Evolutionary conservation across 1,139 yeast genomes (phyloP), one percentile per base, ranked within the genome.

Genomic region (Blastobotrys illinoisensis): DNA sequence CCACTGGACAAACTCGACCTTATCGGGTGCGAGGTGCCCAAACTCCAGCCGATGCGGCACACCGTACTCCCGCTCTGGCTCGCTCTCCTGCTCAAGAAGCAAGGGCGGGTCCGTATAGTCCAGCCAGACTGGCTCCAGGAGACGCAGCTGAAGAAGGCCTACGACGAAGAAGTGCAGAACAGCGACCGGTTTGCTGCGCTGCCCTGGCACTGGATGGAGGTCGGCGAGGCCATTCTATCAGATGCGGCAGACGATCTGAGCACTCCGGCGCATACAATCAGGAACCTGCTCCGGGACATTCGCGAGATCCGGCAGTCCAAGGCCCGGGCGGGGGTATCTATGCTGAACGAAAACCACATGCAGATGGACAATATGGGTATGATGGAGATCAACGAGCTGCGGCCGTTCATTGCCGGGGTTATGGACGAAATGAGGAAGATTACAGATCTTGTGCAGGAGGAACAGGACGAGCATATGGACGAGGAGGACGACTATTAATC

Each of bases 121-220:
- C 85, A 91, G 9, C 99, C 99, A 0, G 77, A 75, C 1, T 93
- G 99, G 99, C 76, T 93, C n/a, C 79, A 77, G 14, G 71, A 80
- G 52, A 73, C 74, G n/a, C 75, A 74, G 55, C 70, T 93, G 55
- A 79, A 79, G 56, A 76, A 75, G 5, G 77, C 79, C 52, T 82
- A 87, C 62, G 90, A 86, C 11, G 85, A 81, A 57, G 99, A 93
- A 64, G 72, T 82, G 48, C 72, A 75, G 5, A 68, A 78, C 54
- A 79, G 82, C 1, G 76, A 77, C 44, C 74, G 80, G 57, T 93
- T 93, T 65, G 81, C 91, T 51, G 74, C 77, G 13, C 71, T 93
- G 47, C 98, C 98, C 0, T 82, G 85, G 82, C 82, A 85, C 66
- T 93, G 99, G 99, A 74, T 91, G 23, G 96, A 91, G 53, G 67